Evolutionary conservation across 352 stramenopile species (phyloP).

Genomic region (Thraustochytrium sp.): DNA sequence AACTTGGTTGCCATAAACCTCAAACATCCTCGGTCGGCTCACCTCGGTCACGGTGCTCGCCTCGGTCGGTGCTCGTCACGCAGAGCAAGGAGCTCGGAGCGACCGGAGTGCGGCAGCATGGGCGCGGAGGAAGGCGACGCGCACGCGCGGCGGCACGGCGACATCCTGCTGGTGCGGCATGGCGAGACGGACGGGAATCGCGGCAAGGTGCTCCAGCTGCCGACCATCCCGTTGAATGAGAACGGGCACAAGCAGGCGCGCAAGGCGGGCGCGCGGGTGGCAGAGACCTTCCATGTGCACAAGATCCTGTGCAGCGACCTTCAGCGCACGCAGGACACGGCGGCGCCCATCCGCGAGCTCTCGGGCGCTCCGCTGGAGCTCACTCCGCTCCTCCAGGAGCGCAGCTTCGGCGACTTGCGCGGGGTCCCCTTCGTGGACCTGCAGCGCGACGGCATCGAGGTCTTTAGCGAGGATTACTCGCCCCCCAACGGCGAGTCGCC

Average conservation of each 20-base stretch:
- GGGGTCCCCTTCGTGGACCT: background rate
- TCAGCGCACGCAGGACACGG: conserved; percentile 36
- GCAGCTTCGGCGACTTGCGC: conserved; percentile 39
- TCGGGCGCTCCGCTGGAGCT: background rate
- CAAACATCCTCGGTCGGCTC: no score
- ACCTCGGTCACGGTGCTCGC: no score
- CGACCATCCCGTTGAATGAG: conserved; percentile 28
- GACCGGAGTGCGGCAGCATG: no score
- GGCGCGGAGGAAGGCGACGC: background rate
- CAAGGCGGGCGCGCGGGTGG: conserved; percentile 31
- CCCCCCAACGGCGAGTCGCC: conserved; percentile 38
- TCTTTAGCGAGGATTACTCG: background rate
- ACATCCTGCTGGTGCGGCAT: conserved; percentile 40
- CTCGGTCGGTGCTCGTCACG: no score
- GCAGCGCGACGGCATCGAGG: background rate
- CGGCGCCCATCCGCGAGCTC: background rate
- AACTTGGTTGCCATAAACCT: no score
- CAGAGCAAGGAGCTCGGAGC: no score
- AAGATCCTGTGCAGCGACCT: conserved; percentile 42
- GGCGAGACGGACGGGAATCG: conserved; percentile 42
- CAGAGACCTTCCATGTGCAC: conserved; percentile 5
- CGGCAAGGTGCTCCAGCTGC: conserved; percentile 14
- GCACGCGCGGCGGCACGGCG: background rate
- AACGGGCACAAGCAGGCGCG: conserved; percentile 27
- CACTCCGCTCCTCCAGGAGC: conserved; percentile 31